phyloP scores from a whole-genome alignment of 2,329 filamentous ascomycete species.

The Chrysoporthe cubensis region DNA sequence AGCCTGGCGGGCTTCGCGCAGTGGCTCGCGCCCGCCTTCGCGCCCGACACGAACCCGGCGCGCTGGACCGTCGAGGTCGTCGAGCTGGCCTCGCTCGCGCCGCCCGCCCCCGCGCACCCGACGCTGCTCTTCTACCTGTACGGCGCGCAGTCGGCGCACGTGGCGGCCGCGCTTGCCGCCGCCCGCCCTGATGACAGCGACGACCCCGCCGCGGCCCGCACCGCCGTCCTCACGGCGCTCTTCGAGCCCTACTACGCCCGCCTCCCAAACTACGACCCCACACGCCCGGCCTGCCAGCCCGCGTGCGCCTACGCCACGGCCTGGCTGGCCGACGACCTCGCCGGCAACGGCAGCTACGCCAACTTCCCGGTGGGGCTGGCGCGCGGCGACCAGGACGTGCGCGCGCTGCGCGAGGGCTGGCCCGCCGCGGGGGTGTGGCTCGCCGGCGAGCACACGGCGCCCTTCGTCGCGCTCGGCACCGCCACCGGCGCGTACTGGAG shows the following conservation, averaged over 20 bases:
- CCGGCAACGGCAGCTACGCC: conserved; percentile 80
- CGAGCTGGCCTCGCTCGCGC: conserved; percentile 69
- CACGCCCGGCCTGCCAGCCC: conserved; percentile 63
- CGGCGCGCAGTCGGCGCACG: conserved; percentile 61
- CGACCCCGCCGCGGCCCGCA: too few relatives aligned
- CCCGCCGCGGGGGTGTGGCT: conserved; percentile 77
- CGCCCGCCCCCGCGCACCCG: conserved; percentile 59
- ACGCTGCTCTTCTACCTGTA: conserved; percentile 85
- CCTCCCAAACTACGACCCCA: conserved; percentile 67
- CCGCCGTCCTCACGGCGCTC: conserved; percentile 45
- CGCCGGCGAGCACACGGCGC: conserved; percentile 87
- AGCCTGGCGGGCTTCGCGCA: conserved; percentile 70
- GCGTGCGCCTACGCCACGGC: conserved; percentile 68
- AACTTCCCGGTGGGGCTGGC: conserved; percentile 82
- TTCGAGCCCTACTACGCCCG: conserved; percentile 79
- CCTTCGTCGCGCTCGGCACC: conserved; percentile 86
- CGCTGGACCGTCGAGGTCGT: conserved; percentile 78
- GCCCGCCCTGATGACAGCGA: conserved; percentile 36
- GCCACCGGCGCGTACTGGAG: conserved; percentile 92
- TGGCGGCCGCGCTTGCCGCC: conserved; percentile 41
- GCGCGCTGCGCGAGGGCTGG: conserved; percentile 63
- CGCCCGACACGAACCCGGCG: conserved; percentile 60
- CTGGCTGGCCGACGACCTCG: conserved; percentile 79
- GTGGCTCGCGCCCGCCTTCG: conserved; percentile 75
- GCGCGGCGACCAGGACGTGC: conserved; percentile 73